A percentile compares a stretch with the other conserved stretches of the same genome.
Evolutionary conservation across 2,329 filamentous ascomycete genomes (phyloP).

Genomic region (Corniculantispora saksenae): DNA sequence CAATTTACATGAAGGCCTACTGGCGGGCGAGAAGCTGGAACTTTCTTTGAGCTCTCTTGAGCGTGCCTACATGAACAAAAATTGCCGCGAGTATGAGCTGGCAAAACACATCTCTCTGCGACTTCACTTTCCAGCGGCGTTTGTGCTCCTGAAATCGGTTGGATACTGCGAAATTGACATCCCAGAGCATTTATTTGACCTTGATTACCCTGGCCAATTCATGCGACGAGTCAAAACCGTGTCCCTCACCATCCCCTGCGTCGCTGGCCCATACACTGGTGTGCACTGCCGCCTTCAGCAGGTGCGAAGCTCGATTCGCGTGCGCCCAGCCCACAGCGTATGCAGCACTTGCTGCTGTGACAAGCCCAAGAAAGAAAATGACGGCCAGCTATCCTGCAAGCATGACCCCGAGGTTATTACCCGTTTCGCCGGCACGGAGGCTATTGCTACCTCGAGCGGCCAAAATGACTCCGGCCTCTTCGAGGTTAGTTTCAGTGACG

Average conservation of each 20-base stretch:
- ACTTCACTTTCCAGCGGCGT: constrained; percentile 9
- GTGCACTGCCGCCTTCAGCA: constrained; percentile 21
- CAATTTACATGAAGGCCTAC: constrained; percentile 15
- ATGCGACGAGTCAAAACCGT: constrained; percentile 36
- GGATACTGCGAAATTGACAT: constrained; percentile 26
- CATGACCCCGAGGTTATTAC: constrained; percentile 13
- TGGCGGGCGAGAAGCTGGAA: constrained; percentile 19
- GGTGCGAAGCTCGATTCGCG: constrained; percentile 8
- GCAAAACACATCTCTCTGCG: constrained; percentile 20
- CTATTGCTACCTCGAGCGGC: constrained; percentile 17
- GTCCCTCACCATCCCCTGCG: constrained; percentile 34
- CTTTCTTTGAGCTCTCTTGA: constrained; percentile 13
- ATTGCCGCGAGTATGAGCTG: constrained; percentile 20
- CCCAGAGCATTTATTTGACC: constrained; percentile 37
- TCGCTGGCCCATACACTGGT: constrained; percentile 31
- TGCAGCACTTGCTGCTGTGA: background rate
- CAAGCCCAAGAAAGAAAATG: background rate
- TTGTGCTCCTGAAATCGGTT: constrained; percentile 15
- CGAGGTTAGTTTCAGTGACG: constrained; percentile 32
- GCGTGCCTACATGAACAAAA: constrained; percentile 17
- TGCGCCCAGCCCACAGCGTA: background rate
- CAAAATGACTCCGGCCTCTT: constrained; percentile 36
- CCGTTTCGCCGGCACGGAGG: constrained; percentile 16
- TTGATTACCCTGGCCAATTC: constrained; percentile 44
- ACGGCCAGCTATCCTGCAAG: background rate